phyloP scores from a whole-genome alignment of 176 grass and related monocot genomes.

The Neostapfia colusana region DNA sequence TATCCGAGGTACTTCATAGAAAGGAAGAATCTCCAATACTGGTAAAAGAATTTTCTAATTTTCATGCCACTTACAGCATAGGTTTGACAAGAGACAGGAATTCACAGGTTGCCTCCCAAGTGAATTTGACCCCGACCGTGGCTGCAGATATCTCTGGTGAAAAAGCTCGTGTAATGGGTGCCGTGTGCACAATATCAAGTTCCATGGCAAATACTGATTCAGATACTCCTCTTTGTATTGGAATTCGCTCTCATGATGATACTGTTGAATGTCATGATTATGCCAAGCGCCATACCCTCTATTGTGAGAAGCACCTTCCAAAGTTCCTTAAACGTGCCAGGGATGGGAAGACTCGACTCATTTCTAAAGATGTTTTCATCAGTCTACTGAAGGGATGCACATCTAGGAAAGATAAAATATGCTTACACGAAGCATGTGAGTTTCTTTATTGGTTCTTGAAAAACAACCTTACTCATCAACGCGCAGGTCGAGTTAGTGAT shows the following conservation, averaged over 20 bases:
- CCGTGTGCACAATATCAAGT: slow-evolving; percentile 43
- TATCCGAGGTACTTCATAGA: slow-evolving; percentile 39
- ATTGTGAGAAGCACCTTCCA: slow-evolving; percentile 90
- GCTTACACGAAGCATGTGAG: slow-evolving; percentile 84
- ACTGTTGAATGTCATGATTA: slow-evolving; percentile 71
- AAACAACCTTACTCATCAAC: slow-evolving; percentile 59
- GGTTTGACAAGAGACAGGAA: slow-evolving; percentile 26
- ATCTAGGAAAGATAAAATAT: slow-evolving; percentile 84
- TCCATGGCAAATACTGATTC: slow-evolving; percentile 39
- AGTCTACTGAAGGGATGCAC: slow-evolving; percentile 68
- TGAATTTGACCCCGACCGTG: slow-evolving; percentile 36
- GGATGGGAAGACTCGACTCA: slow-evolving; percentile 86
- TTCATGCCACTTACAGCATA: slow-evolving; percentile 26
- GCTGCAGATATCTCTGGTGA: slow-evolving; percentile 48
- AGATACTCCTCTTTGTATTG: slow-evolving; percentile 60
- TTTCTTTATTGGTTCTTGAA: slow-evolving; percentile 90
- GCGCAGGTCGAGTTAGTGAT: slow-evolving; percentile 51
- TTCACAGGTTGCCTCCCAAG: slow-evolving; percentile 35
- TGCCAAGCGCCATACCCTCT: slow-evolving; percentile 80
- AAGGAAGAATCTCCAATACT: slow-evolving; percentile 37
- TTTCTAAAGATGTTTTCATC: slow-evolving; percentile 93
- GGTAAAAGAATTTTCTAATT: slow-evolving; percentile 39
- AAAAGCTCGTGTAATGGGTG: slow-evolving; percentile 48
- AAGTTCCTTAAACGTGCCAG: slow-evolving; percentile 99
- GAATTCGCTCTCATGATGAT: slow-evolving; percentile 48